phyloP scores from a whole-genome alignment of 306 rosid species.

The Prinsepia uniflora region DNA sequence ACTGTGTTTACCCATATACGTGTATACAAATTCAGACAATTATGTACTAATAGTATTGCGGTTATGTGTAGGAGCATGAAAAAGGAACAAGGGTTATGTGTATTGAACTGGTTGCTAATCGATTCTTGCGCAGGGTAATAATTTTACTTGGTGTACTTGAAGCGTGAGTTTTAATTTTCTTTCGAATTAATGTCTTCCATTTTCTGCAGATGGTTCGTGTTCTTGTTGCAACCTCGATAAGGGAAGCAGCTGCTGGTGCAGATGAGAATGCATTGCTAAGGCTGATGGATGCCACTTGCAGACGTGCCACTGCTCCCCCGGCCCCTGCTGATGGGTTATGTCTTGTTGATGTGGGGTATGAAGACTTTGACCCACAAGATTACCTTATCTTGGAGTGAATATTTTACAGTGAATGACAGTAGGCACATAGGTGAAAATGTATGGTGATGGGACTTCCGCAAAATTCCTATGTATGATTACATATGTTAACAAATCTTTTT shows the following conservation, averaged over 20 bases:
- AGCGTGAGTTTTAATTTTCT: neutral
- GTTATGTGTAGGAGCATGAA: constrained; percentile 45
- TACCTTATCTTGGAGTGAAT: constrained; percentile 49
- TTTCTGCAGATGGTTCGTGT: constrained; percentile 84
- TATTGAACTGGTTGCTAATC: constrained; percentile 87
- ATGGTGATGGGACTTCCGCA: no score
- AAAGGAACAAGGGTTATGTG: constrained; percentile 74
- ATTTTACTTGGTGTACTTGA: constrained; percentile 2
- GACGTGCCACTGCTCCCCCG: constrained; percentile 97
- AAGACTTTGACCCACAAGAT: constrained; percentile 48
- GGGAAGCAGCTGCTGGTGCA: constrained; percentile 95
- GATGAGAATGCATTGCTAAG: constrained; percentile 70
- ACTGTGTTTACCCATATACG: neutral
- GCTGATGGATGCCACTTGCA: constrained; percentile 79
- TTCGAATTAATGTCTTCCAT: neutral
- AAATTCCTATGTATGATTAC: no score
- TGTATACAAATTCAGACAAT: neutral
- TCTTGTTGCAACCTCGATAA: constrained; percentile 83
- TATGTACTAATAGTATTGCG: constrained; percentile 5
- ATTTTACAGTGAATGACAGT: neutral
- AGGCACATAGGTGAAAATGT: neutral
- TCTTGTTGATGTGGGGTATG: constrained; percentile 84
- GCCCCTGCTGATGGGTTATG: constrained; percentile 92
- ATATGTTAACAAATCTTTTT: no score
- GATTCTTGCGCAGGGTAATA: constrained; percentile 86